phyloP scores from a whole-genome alignment of 2,329 filamentous ascomycete species.

The Aspergillus hortae region DNA sequence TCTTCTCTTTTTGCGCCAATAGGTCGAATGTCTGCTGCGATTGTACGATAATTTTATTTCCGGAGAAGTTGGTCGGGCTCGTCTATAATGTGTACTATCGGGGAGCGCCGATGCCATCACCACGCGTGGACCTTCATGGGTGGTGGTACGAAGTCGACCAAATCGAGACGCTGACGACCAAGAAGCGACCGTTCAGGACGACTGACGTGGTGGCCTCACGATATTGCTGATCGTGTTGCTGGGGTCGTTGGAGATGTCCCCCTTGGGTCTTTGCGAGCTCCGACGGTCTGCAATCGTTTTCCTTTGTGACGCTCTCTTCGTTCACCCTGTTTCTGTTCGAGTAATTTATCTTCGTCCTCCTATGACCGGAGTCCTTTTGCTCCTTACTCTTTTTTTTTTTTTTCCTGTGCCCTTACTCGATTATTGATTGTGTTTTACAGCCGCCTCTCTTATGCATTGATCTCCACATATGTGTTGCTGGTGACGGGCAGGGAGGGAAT shows the following conservation, averaged over 20 bases:
- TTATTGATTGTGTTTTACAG: slow-evolving; percentile 18
- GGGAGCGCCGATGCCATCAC: slow-evolving; percentile 15
- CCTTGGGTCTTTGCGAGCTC: background rate
- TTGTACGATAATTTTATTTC: slow-evolving; percentile 47
- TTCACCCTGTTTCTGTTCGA: slow-evolving; percentile 7
- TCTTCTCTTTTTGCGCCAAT: slow-evolving; percentile 31
- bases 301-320: slow-evolving; percentile 25
- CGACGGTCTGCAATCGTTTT: slow-evolving; percentile 18
- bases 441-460: slow-evolving; percentile 19
- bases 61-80: slow-evolving; percentile 19
- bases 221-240: slow-evolving; percentile 19
- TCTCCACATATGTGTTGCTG: slow-evolving; percentile 22
- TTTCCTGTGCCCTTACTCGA: slow-evolving; percentile 14
- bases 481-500: slow-evolving; percentile 22
- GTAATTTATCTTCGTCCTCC: slow-evolving; percentile 6
- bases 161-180: slow-evolving; percentile 5
- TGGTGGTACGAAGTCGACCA: slow-evolving; percentile 6
- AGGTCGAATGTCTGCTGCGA: slow-evolving; percentile 29
- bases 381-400: slow-evolving; percentile 20
- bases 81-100: slow-evolving; percentile 28
- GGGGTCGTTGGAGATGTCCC: slow-evolving; percentile 6
- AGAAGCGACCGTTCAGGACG: slow-evolving; percentile 15
- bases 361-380: slow-evolving; percentile 1
- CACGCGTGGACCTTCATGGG: background rate
- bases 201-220: slow-evolving; percentile 16